Percentiles rank a stretch among this genome's conserved stretches.
phyloP scores from a whole-genome alignment of 495 filamentous ascomycete species.

The Saxophila tyrrhenica region DNA sequence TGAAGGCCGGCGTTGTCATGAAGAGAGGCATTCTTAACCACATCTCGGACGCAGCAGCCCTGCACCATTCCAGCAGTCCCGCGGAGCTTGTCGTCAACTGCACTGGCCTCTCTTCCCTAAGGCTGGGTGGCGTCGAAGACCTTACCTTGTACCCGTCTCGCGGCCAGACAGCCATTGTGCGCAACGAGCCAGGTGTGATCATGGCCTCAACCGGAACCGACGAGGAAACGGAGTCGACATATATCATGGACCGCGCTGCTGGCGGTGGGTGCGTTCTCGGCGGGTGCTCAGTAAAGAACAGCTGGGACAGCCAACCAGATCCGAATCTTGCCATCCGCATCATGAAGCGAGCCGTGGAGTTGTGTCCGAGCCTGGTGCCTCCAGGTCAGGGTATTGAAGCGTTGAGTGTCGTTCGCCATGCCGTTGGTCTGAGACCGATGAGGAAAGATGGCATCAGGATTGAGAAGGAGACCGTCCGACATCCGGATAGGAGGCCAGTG shows the following conservation, averaged over 20 bases:
- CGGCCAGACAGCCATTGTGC: slow-evolving; percentile 79
- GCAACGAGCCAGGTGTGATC: slow-evolving; percentile 72
- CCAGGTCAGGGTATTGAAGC: slow-evolving; percentile 66
- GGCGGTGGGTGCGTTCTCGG: slow-evolving; percentile 78
- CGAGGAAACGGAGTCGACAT: slow-evolving; percentile 63
- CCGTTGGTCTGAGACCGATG: slow-evolving; percentile 72
- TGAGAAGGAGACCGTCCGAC: slow-evolving; percentile 65
- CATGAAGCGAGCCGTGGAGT: slow-evolving; percentile 69
- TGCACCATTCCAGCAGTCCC: slow-evolving; percentile 51
- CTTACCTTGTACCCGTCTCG: slow-evolving; percentile 60
- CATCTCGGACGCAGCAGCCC: slow-evolving; percentile 53
- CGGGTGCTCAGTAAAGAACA: slow-evolving; percentile 70
- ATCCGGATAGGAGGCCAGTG: slow-evolving; percentile 39
- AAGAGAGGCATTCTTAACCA: slow-evolving; percentile 50
- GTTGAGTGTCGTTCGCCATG: slow-evolving; percentile 73
- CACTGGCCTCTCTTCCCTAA: slow-evolving; percentile 62
- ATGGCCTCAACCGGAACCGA: slow-evolving; percentile 62
- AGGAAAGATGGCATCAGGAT: slow-evolving; percentile 68
- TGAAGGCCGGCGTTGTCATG: slow-evolving; percentile 55
- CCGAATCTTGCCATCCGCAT: slow-evolving; percentile 72
- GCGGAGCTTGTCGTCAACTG: slow-evolving; percentile 77
- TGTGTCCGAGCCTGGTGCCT: slow-evolving; percentile 59
- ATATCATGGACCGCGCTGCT: slow-evolving; percentile 79
- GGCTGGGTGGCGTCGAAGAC: slow-evolving; percentile 76
- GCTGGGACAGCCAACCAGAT: slow-evolving; percentile 75